Conservation (phyloP, 139 green algal genomes). For the Cymbomonas tetramitiformis region DNA sequence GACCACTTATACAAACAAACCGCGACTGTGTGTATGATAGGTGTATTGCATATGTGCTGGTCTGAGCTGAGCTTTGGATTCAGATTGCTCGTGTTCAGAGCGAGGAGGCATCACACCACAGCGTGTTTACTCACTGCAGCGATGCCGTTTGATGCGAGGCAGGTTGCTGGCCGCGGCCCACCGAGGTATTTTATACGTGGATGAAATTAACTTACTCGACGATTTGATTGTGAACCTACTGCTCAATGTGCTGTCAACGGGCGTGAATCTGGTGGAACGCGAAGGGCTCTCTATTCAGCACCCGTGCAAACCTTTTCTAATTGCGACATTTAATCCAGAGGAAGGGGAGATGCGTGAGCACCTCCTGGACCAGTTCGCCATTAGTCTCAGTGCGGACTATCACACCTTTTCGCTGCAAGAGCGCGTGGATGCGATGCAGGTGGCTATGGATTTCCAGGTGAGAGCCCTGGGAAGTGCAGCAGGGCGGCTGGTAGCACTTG, state of each 20-base stretch:
- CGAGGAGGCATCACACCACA: no score
- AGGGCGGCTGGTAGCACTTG: no score
- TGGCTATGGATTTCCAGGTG: background rate
- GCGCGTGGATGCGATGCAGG: conserved; percentile 63
- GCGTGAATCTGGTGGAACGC: conserved; percentile 72
- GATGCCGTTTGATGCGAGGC: no score
- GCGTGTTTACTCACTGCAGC: no score
- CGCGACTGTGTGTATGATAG: no score
- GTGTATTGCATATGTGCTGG: no score
- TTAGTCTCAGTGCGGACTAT: conserved; percentile 51
- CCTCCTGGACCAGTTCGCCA: conserved; percentile 84
- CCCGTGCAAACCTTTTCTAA: conserved; percentile 80
- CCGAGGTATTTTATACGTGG: conserved; percentile 73
- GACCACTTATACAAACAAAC: no score
- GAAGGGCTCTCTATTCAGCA: conserved; percentile 77
- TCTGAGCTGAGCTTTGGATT: no score
- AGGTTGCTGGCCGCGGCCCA: conserved; percentile 63
- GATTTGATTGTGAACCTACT: conserved; percentile 55
- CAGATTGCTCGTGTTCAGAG: no score
- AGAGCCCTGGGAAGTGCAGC: no score
- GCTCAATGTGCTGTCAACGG: conserved; percentile 42
- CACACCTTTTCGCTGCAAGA: conserved; percentile 33
- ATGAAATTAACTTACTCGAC: conserved; percentile 65
- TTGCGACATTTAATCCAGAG: conserved; percentile 58
- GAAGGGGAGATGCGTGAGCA: conserved; percentile 83